Conservation (phyloP, 441 rosid species). For the Erysimum cheiri region DNA sequence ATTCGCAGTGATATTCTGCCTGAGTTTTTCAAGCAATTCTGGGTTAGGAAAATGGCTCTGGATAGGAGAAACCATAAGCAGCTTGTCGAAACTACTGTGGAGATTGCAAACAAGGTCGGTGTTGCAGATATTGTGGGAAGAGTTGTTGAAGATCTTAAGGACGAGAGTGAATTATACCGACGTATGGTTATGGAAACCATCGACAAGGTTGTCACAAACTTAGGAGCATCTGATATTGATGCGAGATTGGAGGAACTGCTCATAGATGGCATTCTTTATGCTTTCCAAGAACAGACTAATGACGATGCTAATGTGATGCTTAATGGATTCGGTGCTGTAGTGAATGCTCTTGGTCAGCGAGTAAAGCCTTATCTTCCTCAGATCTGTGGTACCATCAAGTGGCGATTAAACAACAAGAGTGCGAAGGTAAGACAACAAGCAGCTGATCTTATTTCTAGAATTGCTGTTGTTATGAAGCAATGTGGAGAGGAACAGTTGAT, state of each 20-base stretch:
- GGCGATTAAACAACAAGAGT: constrained; percentile 98
- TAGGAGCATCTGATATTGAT: constrained; percentile 94
- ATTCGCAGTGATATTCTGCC: constrained; percentile 90
- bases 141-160: constrained; percentile 92
- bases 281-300: constrained; percentile 97
- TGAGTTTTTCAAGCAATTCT: constrained; percentile 84
- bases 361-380: constrained; percentile 99
- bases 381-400: constrained; percentile 98
- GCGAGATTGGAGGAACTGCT: constrained; percentile 90
- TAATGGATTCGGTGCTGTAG: constrained; percentile 98
- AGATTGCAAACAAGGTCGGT: constrained; percentile 93
- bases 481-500: constrained; percentile 97
- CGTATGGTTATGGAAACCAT: constrained; percentile 99
- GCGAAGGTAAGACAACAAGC: constrained; percentile 99
- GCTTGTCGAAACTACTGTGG: constrained; percentile 95
- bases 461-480: constrained; percentile 97
- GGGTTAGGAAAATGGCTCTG: constrained; percentile 97
- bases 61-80: constrained; percentile 91
- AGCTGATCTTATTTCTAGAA: constrained; percentile 94
- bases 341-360: constrained; percentile 92
- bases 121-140: constrained; percentile 92
- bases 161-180: constrained; percentile 87
- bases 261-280: constrained; percentile 97
- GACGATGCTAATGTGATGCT: constrained; percentile 99
- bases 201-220: constrained; percentile 88